These are phyloP conservation scores for Trifolium dubium DNA, from an alignment of 306 rosid genomes.

Conservation along the genomic window DNA sequence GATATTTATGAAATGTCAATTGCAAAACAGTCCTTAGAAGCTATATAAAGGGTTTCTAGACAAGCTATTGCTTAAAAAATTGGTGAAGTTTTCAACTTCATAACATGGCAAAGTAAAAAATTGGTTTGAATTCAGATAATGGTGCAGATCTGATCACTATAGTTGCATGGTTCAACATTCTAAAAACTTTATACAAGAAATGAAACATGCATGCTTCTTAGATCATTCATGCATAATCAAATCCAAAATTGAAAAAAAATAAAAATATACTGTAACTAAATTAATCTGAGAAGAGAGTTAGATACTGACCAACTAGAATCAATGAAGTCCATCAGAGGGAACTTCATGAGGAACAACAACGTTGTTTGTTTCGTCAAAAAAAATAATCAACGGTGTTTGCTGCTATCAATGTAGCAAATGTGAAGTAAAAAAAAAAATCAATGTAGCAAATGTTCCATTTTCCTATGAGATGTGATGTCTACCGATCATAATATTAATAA, in stretches of 20 bases:
- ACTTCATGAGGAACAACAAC: background rate
- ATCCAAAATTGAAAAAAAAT: background rate
- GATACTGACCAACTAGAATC: constrained; percentile 73
- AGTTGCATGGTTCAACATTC: too few relatives aligned
- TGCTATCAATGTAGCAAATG: background rate
- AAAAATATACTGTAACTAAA: too few relatives aligned
- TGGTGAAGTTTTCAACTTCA: constrained; percentile 36
- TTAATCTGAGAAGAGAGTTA: background rate
- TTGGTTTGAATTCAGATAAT: too few relatives aligned
- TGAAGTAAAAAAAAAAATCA: too few relatives aligned
- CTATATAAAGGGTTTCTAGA: background rate
- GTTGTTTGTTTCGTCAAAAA: too few relatives aligned
- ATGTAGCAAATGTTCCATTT: too few relatives aligned
- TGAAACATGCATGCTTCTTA: background rate
- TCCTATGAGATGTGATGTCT: too few relatives aligned
- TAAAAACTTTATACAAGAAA: too few relatives aligned
- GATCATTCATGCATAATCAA: constrained; percentile 1
- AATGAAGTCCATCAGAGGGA: constrained; percentile 43
- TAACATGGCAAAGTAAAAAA: too few relatives aligned
- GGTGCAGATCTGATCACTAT: too few relatives aligned
- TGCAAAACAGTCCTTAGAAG: background rate
- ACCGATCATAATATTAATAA: too few relatives aligned
- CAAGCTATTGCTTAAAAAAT: background rate
- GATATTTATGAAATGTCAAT: background rate
- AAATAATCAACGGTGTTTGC: too few relatives aligned